Conservation (phyloP, 305 asterid species). For the Plantago rigida region DNA sequence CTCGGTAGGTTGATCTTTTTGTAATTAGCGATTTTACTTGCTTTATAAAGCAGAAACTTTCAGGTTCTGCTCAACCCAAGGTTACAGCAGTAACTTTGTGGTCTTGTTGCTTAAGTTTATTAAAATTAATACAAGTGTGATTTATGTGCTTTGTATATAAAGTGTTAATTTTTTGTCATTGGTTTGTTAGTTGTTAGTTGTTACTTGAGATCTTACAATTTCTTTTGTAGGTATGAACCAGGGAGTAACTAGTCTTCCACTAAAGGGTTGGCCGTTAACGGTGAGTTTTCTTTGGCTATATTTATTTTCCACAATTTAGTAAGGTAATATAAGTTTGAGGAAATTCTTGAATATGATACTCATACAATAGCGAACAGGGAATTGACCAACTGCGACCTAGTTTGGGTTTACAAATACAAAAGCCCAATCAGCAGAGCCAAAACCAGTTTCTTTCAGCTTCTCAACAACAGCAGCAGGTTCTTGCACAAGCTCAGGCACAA, state of each 20-base stretch:
- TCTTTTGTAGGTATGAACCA: constrained; percentile 68
- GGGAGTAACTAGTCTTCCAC: constrained; percentile 80
- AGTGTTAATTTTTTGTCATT: background rate
- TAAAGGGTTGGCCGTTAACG: constrained; percentile 98
- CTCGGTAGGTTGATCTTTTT: too few relatives aligned
- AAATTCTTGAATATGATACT: constrained; percentile 22
- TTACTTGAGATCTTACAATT: too few relatives aligned
- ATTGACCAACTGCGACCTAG: constrained; percentile 80
- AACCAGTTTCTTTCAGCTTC: constrained; percentile 80
- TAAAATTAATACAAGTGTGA: background rate
- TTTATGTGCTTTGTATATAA: background rate
- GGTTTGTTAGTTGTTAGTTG: background rate
- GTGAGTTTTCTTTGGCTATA: constrained; percentile 48
- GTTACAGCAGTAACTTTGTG: too few relatives aligned
- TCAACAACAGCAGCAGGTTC: constrained; percentile 78
- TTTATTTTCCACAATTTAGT: constrained; percentile 18
- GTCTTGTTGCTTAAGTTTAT: too few relatives aligned
- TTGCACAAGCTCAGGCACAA: constrained; percentile 89
- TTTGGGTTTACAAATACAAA: constrained; percentile 87
- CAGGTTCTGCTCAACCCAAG: too few relatives aligned
- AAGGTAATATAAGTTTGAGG: constrained; percentile 10
- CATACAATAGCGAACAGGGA: constrained; percentile 43
- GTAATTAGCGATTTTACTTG: too few relatives aligned
- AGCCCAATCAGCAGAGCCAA: constrained; percentile 66
- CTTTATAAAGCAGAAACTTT: too few relatives aligned